phyloP scores from a whole-genome alignment of 768 basidiomycete species.

The Strobilomyces echinocephalus region DNA sequence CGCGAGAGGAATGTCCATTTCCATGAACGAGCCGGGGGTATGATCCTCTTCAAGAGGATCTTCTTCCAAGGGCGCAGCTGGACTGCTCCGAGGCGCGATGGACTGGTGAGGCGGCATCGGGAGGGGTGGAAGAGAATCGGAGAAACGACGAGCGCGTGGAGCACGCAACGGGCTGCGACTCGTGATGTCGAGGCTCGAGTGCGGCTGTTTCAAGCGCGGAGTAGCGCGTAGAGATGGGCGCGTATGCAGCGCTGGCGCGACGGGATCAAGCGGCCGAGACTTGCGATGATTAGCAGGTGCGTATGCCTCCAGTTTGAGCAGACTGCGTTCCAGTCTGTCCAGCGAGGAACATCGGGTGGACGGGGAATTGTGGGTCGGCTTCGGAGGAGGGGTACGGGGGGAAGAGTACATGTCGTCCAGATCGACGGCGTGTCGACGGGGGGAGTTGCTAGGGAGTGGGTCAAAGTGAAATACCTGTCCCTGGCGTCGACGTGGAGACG shows the following conservation, averaged over 20 bases:
- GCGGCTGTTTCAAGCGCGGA: conserved; percentile 11
- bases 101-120: neutral
- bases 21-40: conserved; percentile 28
- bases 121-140: conserved; percentile 6
- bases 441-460: neutral
- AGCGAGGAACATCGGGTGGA: conserved; percentile 28
- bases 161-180: neutral
- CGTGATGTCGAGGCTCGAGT: conserved; percentile 3
- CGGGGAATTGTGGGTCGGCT: conserved; percentile 8
- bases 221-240: conserved; percentile 22
- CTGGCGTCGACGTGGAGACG: conserved; percentile 19
- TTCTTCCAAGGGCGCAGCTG: neutral
- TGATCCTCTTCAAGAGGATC: neutral
- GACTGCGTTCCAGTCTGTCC: conserved; percentile 31
- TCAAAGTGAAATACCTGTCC: conserved; percentile 25
- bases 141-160: conserved; percentile 3
- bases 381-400: conserved; percentile 20
- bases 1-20: conserved; percentile 27
- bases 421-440: conserved; percentile 1
- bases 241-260: conserved; percentile 4
- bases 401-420: conserved; percentile 10
- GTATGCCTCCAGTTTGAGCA: conserved; percentile 30
- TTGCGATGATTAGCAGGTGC: conserved; percentile 24
- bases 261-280: conserved; percentile 8
- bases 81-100: neutral